Evolutionary conservation across 75 land plant genomes (phyloP), one percentile per base, ranked within the genome.

Genomic region (Chamaecyparis obtusa): DNA sequence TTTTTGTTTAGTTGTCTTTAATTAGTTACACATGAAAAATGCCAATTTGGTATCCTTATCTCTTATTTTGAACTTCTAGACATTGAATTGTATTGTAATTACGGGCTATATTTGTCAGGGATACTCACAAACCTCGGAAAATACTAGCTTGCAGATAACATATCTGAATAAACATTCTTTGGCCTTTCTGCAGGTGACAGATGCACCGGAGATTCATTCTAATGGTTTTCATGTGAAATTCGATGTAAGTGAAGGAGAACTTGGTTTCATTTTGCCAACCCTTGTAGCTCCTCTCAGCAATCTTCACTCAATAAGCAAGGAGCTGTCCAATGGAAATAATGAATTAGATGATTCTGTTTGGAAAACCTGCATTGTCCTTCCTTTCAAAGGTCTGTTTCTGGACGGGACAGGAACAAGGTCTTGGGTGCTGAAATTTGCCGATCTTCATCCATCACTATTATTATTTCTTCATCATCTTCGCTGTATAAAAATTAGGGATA

Each of bases 151-250:
- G 2, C 33, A 89, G 82, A 75, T 37, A 43, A 84, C 48, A 9
- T 9, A 17, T 30, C 46, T n/a, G 80, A 71, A 21, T 54, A 27
- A 72, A 17, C 27, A 46, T 83, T 55, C 3, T 64, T 83, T 84
- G 76, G 32, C 48, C 33, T 79, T 71, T 80, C 27, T 88, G 43
- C 91, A 97, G 99, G 93, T 97, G 24, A 97, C 98, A 3, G 93
- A 97, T 89, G 91, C 96, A 86, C 99, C 99, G 67, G 95, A 96
- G 64, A 97, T 97, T 56, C 99, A 97, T 93, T 97, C 99, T 19
- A 97, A 95, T 92, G 98, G 98, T n/a, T 97, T 95, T 87, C 98
- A 97, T 89, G 94, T 97, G 83, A 97, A 96, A 85, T 97, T 97
- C 88, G 99, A 97, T 87, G 92, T 96, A 83, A 94, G 93, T 82